Conservation (phyloP, 2,329 filamentous ascomycete genomes). For the Penicillium digitatum region DNA sequence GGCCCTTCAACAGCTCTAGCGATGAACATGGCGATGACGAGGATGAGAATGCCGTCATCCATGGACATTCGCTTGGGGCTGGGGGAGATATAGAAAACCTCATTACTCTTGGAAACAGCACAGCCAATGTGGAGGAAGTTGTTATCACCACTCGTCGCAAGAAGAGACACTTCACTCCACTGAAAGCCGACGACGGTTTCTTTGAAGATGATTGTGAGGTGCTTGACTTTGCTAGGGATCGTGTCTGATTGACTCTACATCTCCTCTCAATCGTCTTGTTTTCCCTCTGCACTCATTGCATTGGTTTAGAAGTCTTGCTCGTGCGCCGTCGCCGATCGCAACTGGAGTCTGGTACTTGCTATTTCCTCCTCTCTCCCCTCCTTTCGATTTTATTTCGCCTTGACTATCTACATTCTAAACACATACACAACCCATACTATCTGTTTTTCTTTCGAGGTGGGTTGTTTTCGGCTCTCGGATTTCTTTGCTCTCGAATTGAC, state of each 20-base stretch:
- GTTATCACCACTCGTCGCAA: slow-evolving; percentile 76
- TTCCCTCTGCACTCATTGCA: slow-evolving; percentile 6
- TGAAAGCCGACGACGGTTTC: slow-evolving; percentile 62
- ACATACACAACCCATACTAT: slow-evolving; percentile 18
- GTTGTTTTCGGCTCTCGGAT: slow-evolving; percentile 1
- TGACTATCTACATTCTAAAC: slow-evolving; percentile 11
- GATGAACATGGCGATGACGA: slow-evolving; percentile 39
- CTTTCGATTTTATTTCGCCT: not conserved
- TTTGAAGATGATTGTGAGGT: slow-evolving; percentile 93
- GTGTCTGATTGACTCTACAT: slow-evolving; percentile 39
- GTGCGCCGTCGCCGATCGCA: slow-evolving; percentile 16
- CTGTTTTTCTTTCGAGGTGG: not conserved
- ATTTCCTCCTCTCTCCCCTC: not conserved
- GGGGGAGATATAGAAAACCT: slow-evolving; percentile 47
- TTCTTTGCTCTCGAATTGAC: slow-evolving; percentile 7
- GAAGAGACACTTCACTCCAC: slow-evolving; percentile 43
- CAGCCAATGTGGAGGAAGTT: slow-evolving; percentile 67
- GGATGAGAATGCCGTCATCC: slow-evolving; percentile 21
- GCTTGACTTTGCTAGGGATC: slow-evolving; percentile 71
- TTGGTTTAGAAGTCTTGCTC: slow-evolving; percentile 18
- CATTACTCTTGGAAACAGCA: slow-evolving; percentile 50
- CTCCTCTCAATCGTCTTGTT: not conserved
- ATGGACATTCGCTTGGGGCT: slow-evolving; percentile 28
- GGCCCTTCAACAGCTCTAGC: slow-evolving; percentile 42
- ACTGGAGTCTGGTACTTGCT: slow-evolving; percentile 12